Evolutionary conservation across 2,329 filamentous ascomycete genomes (phyloP), one percentile per base, ranked within the genome.

Genomic region (Colletotrichum tabaci): DNA sequence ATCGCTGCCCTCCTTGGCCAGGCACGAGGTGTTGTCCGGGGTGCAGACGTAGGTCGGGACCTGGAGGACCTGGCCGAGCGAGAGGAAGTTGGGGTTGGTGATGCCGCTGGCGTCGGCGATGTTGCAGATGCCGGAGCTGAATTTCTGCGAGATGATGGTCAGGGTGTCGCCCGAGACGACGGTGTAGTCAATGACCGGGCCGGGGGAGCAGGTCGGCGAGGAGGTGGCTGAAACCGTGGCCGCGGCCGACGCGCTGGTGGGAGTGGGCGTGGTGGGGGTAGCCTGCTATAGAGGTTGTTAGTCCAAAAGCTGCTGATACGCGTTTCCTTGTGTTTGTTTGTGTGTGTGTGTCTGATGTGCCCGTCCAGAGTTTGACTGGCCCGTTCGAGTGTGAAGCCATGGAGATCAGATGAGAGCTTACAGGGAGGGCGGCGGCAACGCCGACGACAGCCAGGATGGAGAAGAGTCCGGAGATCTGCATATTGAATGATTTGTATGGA

Each of bases 1-100:
- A 13, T 6, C 58, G 47, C 10, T 23, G n/a, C 68, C 68, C 6
- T 5, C 5, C 50, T 38, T 35, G 38, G 68, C 3, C 57, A 71
- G 16, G 68, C 65, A 71, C 16, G 65, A 68, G 40, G 68, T 60
- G 65, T 71, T 71, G 65, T 71, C 68, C 21, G 68, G 68, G 23
- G 63, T 49, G 65, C 65, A 71, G 53, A 71, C 16, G 26, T 38
- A 8, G 21, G 68, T 68, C 0, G 65, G 68, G 15, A 71, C 65
- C 26, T 63, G 35, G 40, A 71, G 65, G 46, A 35, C 38, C 46
- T 52, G 1, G 65, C 58, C 58, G 52, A 62, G 9, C 21, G 3
- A 0, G 53, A 71, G 44, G 26, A 49, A 18, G 52, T 71, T 68
- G 46, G 68, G 68, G 68, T 68, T 60, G 38, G 46, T n/a, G 26